A percentile compares a stretch with the other conserved stretches of the same genome.
Conservation (phyloP, 495 filamentous ascomycete species). For the Penicillium robsamsonii region DNA sequence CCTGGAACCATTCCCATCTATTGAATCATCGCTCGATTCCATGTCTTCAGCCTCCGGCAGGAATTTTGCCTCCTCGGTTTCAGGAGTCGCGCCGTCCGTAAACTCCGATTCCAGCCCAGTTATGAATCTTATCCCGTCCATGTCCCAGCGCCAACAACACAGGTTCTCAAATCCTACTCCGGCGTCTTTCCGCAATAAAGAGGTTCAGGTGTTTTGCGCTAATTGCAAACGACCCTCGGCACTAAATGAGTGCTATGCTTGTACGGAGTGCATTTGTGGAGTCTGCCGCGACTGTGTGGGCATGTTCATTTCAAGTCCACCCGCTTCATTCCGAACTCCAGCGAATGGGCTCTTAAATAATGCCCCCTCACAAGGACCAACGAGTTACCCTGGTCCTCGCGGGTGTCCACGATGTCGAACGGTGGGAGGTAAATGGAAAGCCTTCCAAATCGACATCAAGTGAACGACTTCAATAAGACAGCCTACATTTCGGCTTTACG, state of each 20-base stretch:
- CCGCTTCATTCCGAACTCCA: constrained; percentile 36
- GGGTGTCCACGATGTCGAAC: constrained; percentile 53
- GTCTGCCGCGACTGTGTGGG: constrained; percentile 83
- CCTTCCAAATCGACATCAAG: constrained; percentile 54
- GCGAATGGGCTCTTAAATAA: constrained; percentile 36
- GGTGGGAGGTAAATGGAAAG: constrained; percentile 52
- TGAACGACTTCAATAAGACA: constrained; percentile 25
- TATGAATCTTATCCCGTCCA: constrained; percentile 39
- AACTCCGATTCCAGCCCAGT: constrained; percentile 53
- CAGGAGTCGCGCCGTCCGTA: constrained; percentile 43
- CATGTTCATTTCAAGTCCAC: constrained; percentile 60
- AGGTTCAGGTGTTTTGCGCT: constrained; percentile 86
- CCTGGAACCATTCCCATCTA: constrained; percentile 77
- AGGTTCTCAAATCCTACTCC: constrained; percentile 50
- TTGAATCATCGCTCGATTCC: constrained; percentile 67
- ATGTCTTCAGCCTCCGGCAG: constrained; percentile 50
- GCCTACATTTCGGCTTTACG: constrained; percentile 31
- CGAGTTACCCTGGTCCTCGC: constrained; percentile 41
- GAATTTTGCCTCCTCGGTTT: constrained; percentile 63
- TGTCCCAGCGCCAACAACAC: constrained; percentile 45
- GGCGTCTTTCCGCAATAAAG: constrained; percentile 41
- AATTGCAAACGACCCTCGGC: constrained; percentile 71
- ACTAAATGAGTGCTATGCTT: constrained; percentile 80
- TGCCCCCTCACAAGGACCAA: constrained; percentile 32
- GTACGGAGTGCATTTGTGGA: constrained; percentile 91